A percentile compares a stretch with the other conserved stretches of the same genome.
Evolutionary conservation across 129 eudicot species (phyloP).

Genomic region (Artemisia argyi): DNA sequence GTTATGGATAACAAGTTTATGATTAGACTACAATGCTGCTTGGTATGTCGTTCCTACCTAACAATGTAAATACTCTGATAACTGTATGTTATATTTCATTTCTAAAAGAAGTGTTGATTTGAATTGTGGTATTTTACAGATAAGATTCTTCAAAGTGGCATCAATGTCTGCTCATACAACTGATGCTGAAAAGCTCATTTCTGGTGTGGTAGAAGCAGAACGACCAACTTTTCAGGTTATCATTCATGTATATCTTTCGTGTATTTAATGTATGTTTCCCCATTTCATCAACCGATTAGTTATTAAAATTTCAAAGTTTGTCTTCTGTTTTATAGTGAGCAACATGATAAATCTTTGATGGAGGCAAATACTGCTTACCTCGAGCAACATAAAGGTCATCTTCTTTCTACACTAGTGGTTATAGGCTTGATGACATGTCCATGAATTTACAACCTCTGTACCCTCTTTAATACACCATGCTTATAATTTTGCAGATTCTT

Average conservation of each 20-base stretch:
- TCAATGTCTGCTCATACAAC: constrained; percentile 77
- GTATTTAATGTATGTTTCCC: neutral
- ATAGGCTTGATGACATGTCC: no score
- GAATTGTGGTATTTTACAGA: constrained; percentile 39
- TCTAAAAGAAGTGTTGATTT: constrained; percentile 1
- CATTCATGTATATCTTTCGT: constrained; percentile 1
- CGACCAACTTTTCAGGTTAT: constrained; percentile 73
- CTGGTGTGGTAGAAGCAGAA: constrained; percentile 88
- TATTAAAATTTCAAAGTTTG: no score
- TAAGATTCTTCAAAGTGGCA: constrained; percentile 78
- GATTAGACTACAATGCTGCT: no score
- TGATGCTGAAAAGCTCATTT: constrained; percentile 74
- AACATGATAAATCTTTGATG: no score
- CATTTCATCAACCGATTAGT: neutral
- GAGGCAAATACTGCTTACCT: no score
- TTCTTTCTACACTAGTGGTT: no score
- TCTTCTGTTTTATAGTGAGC: no score
- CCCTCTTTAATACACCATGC: no score
- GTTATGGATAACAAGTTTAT: no score
- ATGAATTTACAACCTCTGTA: no score
- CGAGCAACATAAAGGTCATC: no score
- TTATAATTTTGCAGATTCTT: no score
- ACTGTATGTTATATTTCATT: neutral
- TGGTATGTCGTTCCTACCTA: constrained; percentile 27
- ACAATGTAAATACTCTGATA: neutral